Evolutionary conservation across 169 alveolate genomes (phyloP).

Genomic region (Babesia bigemina): DNA sequence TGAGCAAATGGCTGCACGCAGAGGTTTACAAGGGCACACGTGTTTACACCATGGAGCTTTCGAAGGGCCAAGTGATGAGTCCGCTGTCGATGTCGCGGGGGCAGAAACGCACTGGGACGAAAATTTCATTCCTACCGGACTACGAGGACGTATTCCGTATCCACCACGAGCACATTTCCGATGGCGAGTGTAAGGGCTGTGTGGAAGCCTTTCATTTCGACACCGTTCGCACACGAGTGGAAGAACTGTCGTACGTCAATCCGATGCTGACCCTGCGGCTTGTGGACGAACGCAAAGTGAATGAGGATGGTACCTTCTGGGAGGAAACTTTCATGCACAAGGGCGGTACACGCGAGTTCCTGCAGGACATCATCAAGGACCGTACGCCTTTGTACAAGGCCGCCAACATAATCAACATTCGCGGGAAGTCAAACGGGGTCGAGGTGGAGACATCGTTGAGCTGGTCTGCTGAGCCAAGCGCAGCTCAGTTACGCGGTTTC

Average conservation of each 20-base stretch:
- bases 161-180: slow-evolving; percentile 60
- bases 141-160: slow-evolving; percentile 48
- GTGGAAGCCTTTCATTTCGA: slow-evolving; percentile 47
- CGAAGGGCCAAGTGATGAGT: slow-evolving; percentile 66
- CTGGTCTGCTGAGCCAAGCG: slow-evolving; percentile 70
- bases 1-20: slow-evolving; percentile 73
- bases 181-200: slow-evolving; percentile 41
- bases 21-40: slow-evolving; percentile 71
- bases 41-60: slow-evolving; percentile 69
- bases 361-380: slow-evolving; percentile 64
- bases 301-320: slow-evolving; percentile 40
- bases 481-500: slow-evolving; percentile 71
- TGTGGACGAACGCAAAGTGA: slow-evolving; percentile 43
- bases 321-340: slow-evolving; percentile 56
- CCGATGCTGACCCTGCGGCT: slow-evolving; percentile 53
- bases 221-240: slow-evolving; percentile 32
- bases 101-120: slow-evolving; percentile 47
- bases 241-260: slow-evolving; percentile 66
- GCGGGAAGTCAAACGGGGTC: slow-evolving; percentile 43
- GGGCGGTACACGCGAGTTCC: slow-evolving; percentile 63
- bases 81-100: slow-evolving; percentile 45
- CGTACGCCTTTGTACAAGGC: slow-evolving; percentile 61
- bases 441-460: slow-evolving; percentile 61
- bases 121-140: slow-evolving; percentile 60
- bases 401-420: slow-evolving; percentile 49